Evolutionary conservation across 1,284 basidiomycete genomes (phyloP), one percentile per base, ranked within the genome.

Genomic region (Heterobasidion irregulare): DNA sequence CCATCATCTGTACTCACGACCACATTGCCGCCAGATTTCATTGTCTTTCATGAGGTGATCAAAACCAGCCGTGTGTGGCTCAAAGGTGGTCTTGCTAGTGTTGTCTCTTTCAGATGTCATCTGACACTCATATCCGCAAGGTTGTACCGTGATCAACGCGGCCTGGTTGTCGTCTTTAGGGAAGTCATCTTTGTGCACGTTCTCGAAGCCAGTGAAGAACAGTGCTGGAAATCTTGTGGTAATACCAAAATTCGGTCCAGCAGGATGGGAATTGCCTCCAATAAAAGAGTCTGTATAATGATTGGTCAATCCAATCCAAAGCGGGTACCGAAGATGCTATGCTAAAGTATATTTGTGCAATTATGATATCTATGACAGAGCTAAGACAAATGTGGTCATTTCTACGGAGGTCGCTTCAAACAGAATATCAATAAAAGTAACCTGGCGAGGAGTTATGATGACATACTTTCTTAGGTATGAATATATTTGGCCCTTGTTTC

Each of bases 81-180:
- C 50, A 95, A 92, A 80, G 90, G 93, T 86, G 56, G 47, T 68
- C 64, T 16, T 13, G n/a, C 26, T 0, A 47, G 52, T 45, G 53
- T 35, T 53, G 16, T 53, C n/a, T n/a, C 35, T 35, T 61, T 48
- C 63, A 26, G 43, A 52, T 53, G 18, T 33, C n/a, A 58, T 18
- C 47, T 57, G 18, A 45, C 57, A 62, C 12, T 62, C 41, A 33
- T 36, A 53, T 16, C 34, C n/a, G 16, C 34, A 1, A 92, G 90
- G 83, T 36, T 64, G 94, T 26, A 97, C 94, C 0, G 78, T 87
- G 47, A 80, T 98, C 61, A 97, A 99, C 70, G 82, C 93, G 0
- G 80, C 82, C 8, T 99, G 97, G 97, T 70, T 99, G 44, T 77
- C 89, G 2, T 80, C 80, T 0, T 76, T 99, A 10, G 96, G 92